Evolutionary conservation across 495 filamentous ascomycete genomes (phyloP), one percentile per base, ranked within the genome.

Genomic region (Daldinia childiae): DNA sequence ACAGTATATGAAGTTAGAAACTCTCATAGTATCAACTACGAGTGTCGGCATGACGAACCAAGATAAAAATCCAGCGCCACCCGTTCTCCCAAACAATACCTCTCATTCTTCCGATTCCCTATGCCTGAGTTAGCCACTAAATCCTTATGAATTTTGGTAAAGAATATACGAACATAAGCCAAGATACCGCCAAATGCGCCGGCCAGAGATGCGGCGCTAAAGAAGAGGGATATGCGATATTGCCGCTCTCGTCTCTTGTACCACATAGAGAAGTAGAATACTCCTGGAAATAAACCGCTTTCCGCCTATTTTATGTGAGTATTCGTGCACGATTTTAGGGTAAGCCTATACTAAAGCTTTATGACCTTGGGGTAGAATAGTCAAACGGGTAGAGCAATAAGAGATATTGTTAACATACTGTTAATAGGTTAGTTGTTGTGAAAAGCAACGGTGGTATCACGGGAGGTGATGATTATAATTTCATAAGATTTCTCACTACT

Each of bases 251-350:
- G 86, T 17, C 91, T 82, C 72, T 90, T 90, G 66, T 94, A 95
- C 89, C 92, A 94, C 89, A 93, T 93, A 1, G 89, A 91, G n/a
- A 95, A 84, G 73, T 93, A 93, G 76, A 90, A 94, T 0, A 93
- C 91, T 0, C 92, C 91, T 12, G 91, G 90, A 61, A 91, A 92
- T 0, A 92, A 81, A 0, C 89, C 89, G 50, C 84, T 86, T 71
- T 86, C 83, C 26, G 84, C 77, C 70, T 73, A n/a, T 11, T 62
- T 17, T 36, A 30, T 6, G 48, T 73, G 32, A 73, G 71, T 58
- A 93, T 82, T 74, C 89, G 92, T 48, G 17, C 21, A 32, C 11
- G 17, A 27, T 9, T 43, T 43, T 45, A 6, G 24, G 12, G 6
- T 3, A 9, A 21, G 17, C 29, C 17, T 32, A 15, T 59, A 8